These are phyloP conservation scores for Incumbomyces delicatus DNA, from an alignment of 2,329 filamentous ascomycete species.

Conservation along the genomic window DNA sequence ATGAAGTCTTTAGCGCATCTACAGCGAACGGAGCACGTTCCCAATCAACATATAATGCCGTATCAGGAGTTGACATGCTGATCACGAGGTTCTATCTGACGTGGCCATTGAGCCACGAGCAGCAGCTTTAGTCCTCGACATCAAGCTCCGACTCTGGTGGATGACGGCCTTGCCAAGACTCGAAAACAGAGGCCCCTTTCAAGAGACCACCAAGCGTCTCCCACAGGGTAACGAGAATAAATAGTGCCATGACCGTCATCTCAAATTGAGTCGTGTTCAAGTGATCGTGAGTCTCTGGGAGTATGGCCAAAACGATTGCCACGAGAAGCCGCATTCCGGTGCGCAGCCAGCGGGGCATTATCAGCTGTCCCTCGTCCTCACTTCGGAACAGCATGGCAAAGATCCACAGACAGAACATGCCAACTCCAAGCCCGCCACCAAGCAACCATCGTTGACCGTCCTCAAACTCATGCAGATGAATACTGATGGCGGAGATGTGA, in stretches of 20 bases:
- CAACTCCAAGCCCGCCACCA: slow-evolving; percentile 37
- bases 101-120: too few relatives aligned
- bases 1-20: too few relatives aligned
- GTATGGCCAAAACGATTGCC: slow-evolving; percentile 6
- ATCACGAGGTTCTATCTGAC: too few relatives aligned
- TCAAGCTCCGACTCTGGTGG: slow-evolving; percentile 2
- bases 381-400: slow-evolving; percentile 9
- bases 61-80: too few relatives aligned
- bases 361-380: slow-evolving; percentile 6
- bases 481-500: slow-evolving; percentile 36
- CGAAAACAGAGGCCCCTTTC: slow-evolving; percentile 8
- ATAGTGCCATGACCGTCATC: slow-evolving; percentile 35
- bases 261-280: slow-evolving; percentile 30
- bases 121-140: not conserved
- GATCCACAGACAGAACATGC: slow-evolving; percentile 33
- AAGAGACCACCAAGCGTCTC: slow-evolving; percentile 29
- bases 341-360: slow-evolving; percentile 3
- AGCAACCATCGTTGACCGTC: slow-evolving; percentile 39
- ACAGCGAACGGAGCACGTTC: too few relatives aligned
- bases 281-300: slow-evolving; percentile 9
- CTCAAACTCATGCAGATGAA: slow-evolving; percentile 31
- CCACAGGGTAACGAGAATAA: slow-evolving; percentile 36
- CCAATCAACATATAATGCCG: too few relatives aligned
- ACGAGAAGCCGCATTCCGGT: slow-evolving; percentile 4
- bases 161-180: slow-evolving; percentile 7